Evolutionary conservation across 2,329 filamentous ascomycete genomes (phyloP).

Genomic region (Alternaria triticina): DNA sequence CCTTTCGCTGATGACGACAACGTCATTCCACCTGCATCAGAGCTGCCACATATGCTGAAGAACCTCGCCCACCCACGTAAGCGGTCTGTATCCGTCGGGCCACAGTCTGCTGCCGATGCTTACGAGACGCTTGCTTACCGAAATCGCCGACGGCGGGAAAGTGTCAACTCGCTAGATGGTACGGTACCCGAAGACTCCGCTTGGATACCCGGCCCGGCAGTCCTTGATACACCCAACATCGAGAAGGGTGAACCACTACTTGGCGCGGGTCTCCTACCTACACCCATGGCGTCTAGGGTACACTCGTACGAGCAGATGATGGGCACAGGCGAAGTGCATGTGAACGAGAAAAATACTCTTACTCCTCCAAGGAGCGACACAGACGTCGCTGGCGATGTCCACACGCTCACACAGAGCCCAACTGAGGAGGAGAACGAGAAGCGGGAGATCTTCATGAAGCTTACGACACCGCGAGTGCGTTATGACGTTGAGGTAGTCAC

Average conservation of each 20-base stretch:
- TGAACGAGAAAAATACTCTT: constrained; percentile 5
- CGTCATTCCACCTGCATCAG: constrained; percentile 85
- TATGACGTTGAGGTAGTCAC: constrained; percentile 99
- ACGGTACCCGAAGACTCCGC: constrained; percentile 36
- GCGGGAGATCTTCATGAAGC: constrained; percentile 77
- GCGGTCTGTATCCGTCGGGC: constrained; percentile 86
- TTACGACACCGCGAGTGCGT: constrained; percentile 85
- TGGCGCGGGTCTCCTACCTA: constrained; percentile 54
- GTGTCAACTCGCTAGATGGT: constrained; percentile 54
- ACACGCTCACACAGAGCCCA: constrained; percentile 22
- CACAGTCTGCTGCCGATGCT: constrained; percentile 93
- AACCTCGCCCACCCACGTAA: constrained; percentile 82
- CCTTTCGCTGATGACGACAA: constrained; percentile 78
- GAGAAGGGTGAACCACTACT: constrained; percentile 43
- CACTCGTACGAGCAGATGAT: constrained; percentile 75
- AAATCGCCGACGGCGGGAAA: constrained; percentile 71
- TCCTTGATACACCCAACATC: constrained; percentile 44
- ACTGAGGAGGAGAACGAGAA: constrained; percentile 48
- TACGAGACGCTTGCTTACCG: constrained; percentile 95
- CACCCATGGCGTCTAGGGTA: constrained; percentile 57
- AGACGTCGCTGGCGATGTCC: constrained; percentile 35
- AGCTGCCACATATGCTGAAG: constrained; percentile 81
- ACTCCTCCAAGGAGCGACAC: constrained; percentile 43
- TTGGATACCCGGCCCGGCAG: constrained; percentile 24
- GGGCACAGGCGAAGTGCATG: constrained; percentile 65